Evolutionary conservation across 768 basidiomycete species (phyloP), one percentile per base, ranked within the genome.

Genomic region (Lentinula raphanica): DNA sequence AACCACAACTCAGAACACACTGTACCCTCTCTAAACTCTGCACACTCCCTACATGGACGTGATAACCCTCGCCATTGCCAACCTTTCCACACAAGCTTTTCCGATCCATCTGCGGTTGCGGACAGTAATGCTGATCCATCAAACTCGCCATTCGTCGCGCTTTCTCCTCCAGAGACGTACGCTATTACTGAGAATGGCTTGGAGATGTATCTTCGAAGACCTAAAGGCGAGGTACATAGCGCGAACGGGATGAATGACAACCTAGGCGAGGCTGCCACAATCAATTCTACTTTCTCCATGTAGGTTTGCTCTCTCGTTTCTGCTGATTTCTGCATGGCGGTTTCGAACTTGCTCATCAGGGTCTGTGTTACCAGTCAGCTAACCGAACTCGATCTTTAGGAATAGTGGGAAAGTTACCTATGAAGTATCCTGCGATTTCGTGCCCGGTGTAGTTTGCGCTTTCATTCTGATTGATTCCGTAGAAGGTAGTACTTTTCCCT

Each of bases 241-340:
- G 5, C 31, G 19, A 49, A 67, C 17, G 63, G 67, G 4, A 65
- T 71, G 21, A 74, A 74, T 58, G 61, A 68, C 59, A 66, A 66
- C 27, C 60, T 73, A 9, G 71, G 65, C 2, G 67, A 68, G 13
- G 73, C 71, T 2, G 70, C 73, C 1, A 74, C 72, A 1, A 60
- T 74, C 28, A 74, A 74, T 58, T 72, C 71, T 11, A 74, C 73
- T 3, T 72, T 71, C 56, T 64, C 65, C 17, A 29, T 71, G 9
- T 50, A 61, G 67, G 72, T 72, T 23, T 28, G 17, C 19, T 32
- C 21, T 35, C 46, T 35, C 8, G 5, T 32, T 21, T n/a, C n/a
- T n/a, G n/a, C n/a, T n/a, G n/a, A n/a, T n/a, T n/a, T n/a, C n/a
- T n/a, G n/a, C n/a, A n/a, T n/a, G n/a, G n/a, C n/a, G n/a, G n/a